Percentiles rank a stretch among this genome's conserved stretches.
phyloP scores from a whole-genome alignment of 768 basidiomycete genomes.

The Lyophyllum decastes region DNA sequence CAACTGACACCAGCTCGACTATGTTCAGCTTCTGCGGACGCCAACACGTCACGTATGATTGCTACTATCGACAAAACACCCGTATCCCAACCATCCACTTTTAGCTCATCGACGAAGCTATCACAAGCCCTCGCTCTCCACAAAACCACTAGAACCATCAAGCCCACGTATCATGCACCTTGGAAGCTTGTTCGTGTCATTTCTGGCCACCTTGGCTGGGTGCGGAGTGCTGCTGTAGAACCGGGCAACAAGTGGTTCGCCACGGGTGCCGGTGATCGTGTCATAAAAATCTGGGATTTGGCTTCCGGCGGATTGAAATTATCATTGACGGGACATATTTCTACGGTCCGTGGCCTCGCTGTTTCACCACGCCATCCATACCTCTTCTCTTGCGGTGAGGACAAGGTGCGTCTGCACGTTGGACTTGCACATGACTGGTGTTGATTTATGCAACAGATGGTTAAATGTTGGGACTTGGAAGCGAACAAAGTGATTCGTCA shows the following conservation, averaged over 20 bases:
- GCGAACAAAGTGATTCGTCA: constrained; percentile 99
- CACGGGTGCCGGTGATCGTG: constrained; percentile 95
- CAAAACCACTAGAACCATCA: constrained; percentile 91
- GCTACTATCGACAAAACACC: constrained; percentile 77
- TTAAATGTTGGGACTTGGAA: constrained; percentile 99
- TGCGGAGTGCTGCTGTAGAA: constrained; percentile 93
- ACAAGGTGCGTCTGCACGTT: constrained; percentile 65
- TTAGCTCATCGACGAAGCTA: constrained; percentile 63
- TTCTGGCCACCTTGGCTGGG: constrained; percentile 98
- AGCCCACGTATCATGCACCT: constrained; percentile 92
- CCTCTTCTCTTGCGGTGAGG: constrained; percentile 95
- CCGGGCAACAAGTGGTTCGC: constrained; percentile 99
- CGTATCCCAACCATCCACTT: constrained; percentile 65
- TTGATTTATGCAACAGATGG: constrained; percentile 66
- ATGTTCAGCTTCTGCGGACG: constrained; percentile 36
- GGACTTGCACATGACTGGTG: not conserved
- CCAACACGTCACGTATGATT: constrained; percentile 67
- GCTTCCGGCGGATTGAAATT: constrained; percentile 96
- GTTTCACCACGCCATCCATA: constrained; percentile 95
- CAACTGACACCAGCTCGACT: constrained; percentile 7
- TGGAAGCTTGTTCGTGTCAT: constrained; percentile 98
- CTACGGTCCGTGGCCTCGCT: constrained; percentile 91
- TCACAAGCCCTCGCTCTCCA: constrained; percentile 91
- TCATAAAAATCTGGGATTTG: constrained; percentile 98
- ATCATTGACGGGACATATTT: constrained; percentile 97